Evolutionary conservation across 768 basidiomycete genomes (phyloP).

Genomic region (Mycena haematopus): DNA sequence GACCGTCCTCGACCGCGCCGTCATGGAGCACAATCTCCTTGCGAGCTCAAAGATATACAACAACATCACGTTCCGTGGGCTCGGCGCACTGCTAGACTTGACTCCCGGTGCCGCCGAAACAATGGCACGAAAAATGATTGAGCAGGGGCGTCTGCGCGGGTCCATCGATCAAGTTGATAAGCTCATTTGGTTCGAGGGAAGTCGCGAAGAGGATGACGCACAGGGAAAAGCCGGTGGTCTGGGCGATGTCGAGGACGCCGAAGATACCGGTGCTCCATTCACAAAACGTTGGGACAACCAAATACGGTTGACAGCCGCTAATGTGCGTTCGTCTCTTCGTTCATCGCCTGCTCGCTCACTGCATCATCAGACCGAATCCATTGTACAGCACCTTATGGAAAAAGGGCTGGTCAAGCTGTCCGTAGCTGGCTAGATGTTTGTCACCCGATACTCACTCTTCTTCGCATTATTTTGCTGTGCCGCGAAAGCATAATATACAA

Average conservation of each 20-base stretch:
- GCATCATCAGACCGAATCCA: constrained; percentile 72
- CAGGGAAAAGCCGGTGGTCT: constrained; percentile 95
- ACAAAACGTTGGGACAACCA: constrained; percentile 97
- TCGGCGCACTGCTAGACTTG: constrained; percentile 88
- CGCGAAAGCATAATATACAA: constrained; percentile 30
- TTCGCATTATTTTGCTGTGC: not conserved
- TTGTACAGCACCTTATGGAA: constrained; percentile 82
- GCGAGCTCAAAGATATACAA: constrained; percentile 97
- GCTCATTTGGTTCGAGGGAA: constrained; percentile 91
- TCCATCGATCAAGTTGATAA: constrained; percentile 96
- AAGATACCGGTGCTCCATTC: constrained; percentile 87
- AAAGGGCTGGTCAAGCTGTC: constrained; percentile 65
- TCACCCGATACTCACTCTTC: not conserved
- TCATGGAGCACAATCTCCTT: constrained; percentile 98
- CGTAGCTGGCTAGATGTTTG: constrained; percentile 30
- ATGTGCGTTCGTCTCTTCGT: constrained; percentile 57
- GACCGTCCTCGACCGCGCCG: constrained; percentile 95
- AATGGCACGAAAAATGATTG: constrained; percentile 98
- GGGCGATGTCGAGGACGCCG: constrained; percentile 86
- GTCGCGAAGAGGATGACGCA: constrained; percentile 87
- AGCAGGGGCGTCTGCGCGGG: constrained; percentile 92
- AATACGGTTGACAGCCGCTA: constrained; percentile 86
- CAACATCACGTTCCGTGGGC: constrained; percentile 95
- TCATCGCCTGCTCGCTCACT: constrained; percentile 10
- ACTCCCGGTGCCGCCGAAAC: constrained; percentile 94